phyloP scores from a whole-genome alignment of 495 filamentous ascomycete species.

The Penicillium riverlandense region DNA sequence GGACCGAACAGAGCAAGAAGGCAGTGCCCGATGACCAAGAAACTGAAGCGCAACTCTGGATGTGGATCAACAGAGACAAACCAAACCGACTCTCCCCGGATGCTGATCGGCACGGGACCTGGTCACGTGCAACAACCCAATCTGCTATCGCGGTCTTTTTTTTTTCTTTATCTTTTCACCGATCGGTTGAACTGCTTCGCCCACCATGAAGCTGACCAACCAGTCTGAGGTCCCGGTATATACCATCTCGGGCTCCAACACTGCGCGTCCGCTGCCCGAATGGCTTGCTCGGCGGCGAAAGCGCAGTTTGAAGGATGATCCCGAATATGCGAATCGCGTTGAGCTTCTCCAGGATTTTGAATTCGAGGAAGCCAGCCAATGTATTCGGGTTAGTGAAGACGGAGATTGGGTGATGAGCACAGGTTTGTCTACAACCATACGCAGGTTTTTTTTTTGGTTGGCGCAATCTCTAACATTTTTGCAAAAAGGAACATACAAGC shows the following conservation, averaged over 20 bases:
- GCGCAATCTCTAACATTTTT: conserved; percentile 9
- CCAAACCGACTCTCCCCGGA: background rate
- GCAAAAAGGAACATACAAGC: conserved; percentile 71
- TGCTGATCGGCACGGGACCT: no score
- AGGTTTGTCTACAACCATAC: conserved; percentile 40
- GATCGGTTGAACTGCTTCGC: conserved; percentile 1
- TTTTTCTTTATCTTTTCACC: conserved; percentile 41
- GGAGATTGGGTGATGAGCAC: conserved; percentile 98
- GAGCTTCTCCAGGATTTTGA: conserved; percentile 97
- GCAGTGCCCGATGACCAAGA: background rate
- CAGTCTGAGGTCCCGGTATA: conserved; percentile 89
- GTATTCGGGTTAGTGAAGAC: conserved; percentile 87
- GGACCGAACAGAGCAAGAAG: no score
- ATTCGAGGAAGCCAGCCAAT: conserved; percentile 96
- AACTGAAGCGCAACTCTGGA: conserved; percentile 13
- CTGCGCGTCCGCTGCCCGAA: conserved; percentile 85
- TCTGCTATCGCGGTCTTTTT: conserved; percentile 34
- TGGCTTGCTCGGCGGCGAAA: conserved; percentile 90
- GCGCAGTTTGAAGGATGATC: conserved; percentile 86
- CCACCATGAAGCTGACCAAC: conserved; percentile 78
- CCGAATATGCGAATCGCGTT: conserved; percentile 86
- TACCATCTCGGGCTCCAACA: conserved; percentile 88
- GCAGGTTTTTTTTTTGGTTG: background rate
- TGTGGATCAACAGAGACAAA: conserved; percentile 18
- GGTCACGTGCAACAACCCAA: conserved; percentile 27